Conservation (phyloP, 2,329 filamentous ascomycete genomes). For the Cadophora malorum region DNA sequence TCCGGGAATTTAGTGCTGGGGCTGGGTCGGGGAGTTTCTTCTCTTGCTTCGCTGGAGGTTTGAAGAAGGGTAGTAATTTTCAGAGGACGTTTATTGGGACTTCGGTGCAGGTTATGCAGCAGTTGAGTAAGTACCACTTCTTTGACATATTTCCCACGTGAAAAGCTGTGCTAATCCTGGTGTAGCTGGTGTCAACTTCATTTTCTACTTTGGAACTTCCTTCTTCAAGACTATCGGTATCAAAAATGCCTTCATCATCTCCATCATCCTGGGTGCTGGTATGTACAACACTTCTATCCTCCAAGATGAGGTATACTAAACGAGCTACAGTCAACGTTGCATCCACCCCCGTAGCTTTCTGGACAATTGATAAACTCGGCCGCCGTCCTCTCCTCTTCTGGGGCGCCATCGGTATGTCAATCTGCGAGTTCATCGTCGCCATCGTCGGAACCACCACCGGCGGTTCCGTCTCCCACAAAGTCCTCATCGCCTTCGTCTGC, state of each 20-base stretch:
- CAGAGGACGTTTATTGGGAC: slow-evolving; percentile 74
- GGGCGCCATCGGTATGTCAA: slow-evolving; percentile 80
- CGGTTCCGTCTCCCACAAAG: slow-evolving; percentile 54
- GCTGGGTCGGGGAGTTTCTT: slow-evolving; percentile 73
- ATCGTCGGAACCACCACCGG: slow-evolving; percentile 59
- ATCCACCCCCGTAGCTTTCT: slow-evolving; percentile 83
- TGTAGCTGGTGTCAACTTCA: slow-evolving; percentile 85
- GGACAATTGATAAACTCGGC: slow-evolving; percentile 79
- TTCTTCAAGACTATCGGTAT: slow-evolving; percentile 79
- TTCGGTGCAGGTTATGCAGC: slow-evolving; percentile 82
- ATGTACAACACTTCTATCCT: no score
- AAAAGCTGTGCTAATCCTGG: neutral
- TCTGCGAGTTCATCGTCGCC: slow-evolving; percentile 86
- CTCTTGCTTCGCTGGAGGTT: slow-evolving; percentile 69
- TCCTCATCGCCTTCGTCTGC: slow-evolving; percentile 66
- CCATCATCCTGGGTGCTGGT: slow-evolving; percentile 77
- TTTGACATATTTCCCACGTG: neutral
- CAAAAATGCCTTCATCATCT: slow-evolving; percentile 79
- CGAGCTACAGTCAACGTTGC: slow-evolving; percentile 71
- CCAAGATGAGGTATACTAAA: neutral
- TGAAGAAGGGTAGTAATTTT: slow-evolving; percentile 70
- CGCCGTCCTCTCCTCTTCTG: slow-evolving; percentile 79
- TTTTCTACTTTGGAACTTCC: slow-evolving; percentile 91
- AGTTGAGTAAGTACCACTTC: slow-evolving; percentile 52
- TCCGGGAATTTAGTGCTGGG: slow-evolving; percentile 45